phyloP scores from a whole-genome alignment of 306 rosid species.

The Prunus padus region DNA sequence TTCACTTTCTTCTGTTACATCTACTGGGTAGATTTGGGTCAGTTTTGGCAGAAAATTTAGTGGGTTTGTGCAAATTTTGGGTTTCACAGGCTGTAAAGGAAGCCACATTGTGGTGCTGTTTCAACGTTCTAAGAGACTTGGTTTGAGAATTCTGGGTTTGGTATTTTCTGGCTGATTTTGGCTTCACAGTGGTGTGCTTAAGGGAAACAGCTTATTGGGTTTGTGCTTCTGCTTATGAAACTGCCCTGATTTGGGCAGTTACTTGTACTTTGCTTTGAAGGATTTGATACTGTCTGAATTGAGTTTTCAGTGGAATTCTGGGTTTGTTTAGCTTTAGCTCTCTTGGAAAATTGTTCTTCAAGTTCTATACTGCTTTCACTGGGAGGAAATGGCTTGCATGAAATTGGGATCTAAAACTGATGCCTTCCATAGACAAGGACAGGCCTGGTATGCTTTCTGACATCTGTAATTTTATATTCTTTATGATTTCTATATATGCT shows the following conservation, averaged over 20 bases:
- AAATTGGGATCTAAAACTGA: slow-evolving; percentile 96
- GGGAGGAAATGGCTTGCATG: slow-evolving; percentile 71
- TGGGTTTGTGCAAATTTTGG: slow-evolving; percentile 30
- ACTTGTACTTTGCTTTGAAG: background rate
- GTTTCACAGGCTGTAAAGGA: slow-evolving; percentile 20
- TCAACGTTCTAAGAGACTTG: slow-evolving; percentile 14
- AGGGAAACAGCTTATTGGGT: slow-evolving; percentile 9
- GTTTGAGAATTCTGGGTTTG: slow-evolving; percentile 20
- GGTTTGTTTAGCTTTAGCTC: slow-evolving; percentile 15
- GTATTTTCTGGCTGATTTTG: slow-evolving; percentile 19
- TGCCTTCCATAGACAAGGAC: slow-evolving; percentile 95
- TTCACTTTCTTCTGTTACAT: slow-evolving; percentile 18
- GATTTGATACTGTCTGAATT: background rate
- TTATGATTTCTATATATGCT: background rate
- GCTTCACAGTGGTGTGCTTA: slow-evolving; percentile 16
- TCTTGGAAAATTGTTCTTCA: slow-evolving; percentile 7
- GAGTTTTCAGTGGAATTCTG: slow-evolving; percentile 12
- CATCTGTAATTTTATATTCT: slow-evolving; percentile 12
- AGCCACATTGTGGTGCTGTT: slow-evolving; percentile 53
- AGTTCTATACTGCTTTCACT: slow-evolving; percentile 16
- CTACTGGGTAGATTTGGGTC: slow-evolving; percentile 33
- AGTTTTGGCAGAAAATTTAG: slow-evolving; percentile 19
- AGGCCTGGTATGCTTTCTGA: slow-evolving; percentile 72
- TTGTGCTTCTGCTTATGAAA: slow-evolving; percentile 12
- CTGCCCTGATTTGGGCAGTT: slow-evolving; percentile 25